Conservation (phyloP, 179 eudicot genomes). For the Dionaea muscipula region DNA sequence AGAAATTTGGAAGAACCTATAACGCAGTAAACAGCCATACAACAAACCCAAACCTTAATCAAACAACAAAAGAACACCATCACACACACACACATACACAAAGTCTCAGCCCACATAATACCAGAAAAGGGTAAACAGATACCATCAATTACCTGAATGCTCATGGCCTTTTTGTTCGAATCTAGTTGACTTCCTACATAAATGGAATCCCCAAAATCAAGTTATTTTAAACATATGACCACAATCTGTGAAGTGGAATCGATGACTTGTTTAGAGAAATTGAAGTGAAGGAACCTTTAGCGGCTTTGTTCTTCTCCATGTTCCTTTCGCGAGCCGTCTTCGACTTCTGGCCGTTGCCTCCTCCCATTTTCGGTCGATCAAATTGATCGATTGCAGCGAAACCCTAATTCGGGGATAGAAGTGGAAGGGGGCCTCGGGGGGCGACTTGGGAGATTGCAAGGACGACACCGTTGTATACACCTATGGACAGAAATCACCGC, state of each 20-base stretch:
- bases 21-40: too few relatives aligned
- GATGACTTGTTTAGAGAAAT: too few relatives aligned
- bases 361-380: conserved; percentile 26
- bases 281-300: conserved; percentile 20
- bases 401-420: conserved; percentile 2
- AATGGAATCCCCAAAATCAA: not conserved
- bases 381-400: conserved; percentile 7
- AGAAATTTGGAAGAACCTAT: too few relatives aligned
- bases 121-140: not conserved
- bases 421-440: too few relatives aligned
- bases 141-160: conserved; percentile 24
- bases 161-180: conserved; percentile 34
- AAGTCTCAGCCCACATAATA: too few relatives aligned
- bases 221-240: too few relatives aligned
- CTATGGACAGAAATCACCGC: too few relatives aligned
- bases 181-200: conserved; percentile 36
- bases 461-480: too few relatives aligned
- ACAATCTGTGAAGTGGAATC: not conserved
- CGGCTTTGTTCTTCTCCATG: conserved; percentile 30
- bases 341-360: conserved; percentile 44
- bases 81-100: too few relatives aligned
- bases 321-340: conserved; percentile 47
- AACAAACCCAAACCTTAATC: too few relatives aligned
- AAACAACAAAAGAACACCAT: too few relatives aligned
- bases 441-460: too few relatives aligned